Evolutionary conservation across 2,329 filamentous ascomycete species (phyloP), one percentile per base, ranked within the genome.

Genomic region (Fonsecaea multimorphosa): DNA sequence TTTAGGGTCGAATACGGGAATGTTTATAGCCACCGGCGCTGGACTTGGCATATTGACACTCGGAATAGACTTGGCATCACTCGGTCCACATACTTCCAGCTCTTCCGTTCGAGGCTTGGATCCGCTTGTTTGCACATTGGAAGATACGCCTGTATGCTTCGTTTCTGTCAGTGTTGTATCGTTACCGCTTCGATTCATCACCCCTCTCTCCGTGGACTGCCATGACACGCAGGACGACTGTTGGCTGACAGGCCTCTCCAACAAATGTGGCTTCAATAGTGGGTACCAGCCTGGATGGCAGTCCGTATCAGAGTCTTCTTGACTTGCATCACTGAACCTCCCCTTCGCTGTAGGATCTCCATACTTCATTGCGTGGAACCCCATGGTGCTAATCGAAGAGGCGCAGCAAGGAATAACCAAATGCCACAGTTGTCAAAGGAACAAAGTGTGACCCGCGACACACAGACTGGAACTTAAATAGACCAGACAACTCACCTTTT

Each of bases 311-410:
- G 53, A 32, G 44, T 9, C 22, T 22, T 22, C 40, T 58, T 58
- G 31, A 19, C 7, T 8, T n/a, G 46, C 58, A 7, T 29, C 31
- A 31, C 29, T 54, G 22, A 44, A 36, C 14, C 36, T 32, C 29
- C 44, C 46, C n/a, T 51, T 63, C 14, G 51, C 32, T 2, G 40
- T 56, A 12, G 64, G 60, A 24, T 16, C 36, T 9, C 64, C 64
- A 49, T 63, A 63, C 16, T 49, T 56, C 44, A 2, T n/a, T n/a
- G 64, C 38, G 32, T 66, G 16, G 40, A 63, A 63, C 51, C 8
- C 32, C 56, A 58, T 58, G 24, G 2, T 22, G 40, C 38, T 16
- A n/a, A 7, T 49, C 22, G 38, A 31, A 16, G n/a, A 49, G 29
- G 32, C 2, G 34, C 22, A 24, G 9, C 29, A 46, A 24, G 40